Base-by-base conservation (phyloP, 139 green algal species). In the Picochlorum costavermella region DNA sequence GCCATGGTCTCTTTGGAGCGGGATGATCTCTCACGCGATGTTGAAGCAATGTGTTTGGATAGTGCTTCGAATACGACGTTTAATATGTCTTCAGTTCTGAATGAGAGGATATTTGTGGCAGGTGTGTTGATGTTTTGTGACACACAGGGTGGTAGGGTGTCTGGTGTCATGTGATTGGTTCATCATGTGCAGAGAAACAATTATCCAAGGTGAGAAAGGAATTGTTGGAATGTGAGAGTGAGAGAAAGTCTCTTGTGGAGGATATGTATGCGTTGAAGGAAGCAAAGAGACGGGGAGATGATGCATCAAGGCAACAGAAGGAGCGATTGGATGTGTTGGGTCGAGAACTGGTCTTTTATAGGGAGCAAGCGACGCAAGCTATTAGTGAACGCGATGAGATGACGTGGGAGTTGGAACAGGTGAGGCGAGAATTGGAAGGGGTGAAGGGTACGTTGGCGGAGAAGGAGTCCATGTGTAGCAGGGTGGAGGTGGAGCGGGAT, bases 41-140 rank as follows among this genome's bases (percentile, higher is more conserved):
- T 66, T 9, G 60, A 66, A 31, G 36, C 33, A 28, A 23, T 66
- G 37, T 66, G 60, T 31, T 26, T 66, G 60, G 36, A 66, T 31
- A 66, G 33, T 23, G 57, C 60, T 14, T 45, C 60, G n/a, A 56
- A 66, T 45, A 66, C 60, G 36, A 59, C 60, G n/a, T 66, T 66
- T 12, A 66, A 31, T 31, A 49, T 31, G n/a, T 59, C 46, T 14
- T 66, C 60, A 9, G 60, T 66, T 17, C n/a, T 66, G 26, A 40
- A 23, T 31, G 60, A 66, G 31, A 29, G 60, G 14, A 66, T 66
- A 59, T 66, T 56, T 57, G 45, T 45, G 6, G 31, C 58, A 64
- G 58, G 58, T 59, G 14, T 29, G 43, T 64, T 5, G 9, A 11
- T 53, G 46, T 28, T 20, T 14, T 20, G 5, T 28, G 10, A 12